Percentiles rank a stretch among this genome's conserved stretches.
Conservation (phyloP, 73 alveolate species). For the Tetrahymena malaccensis region DNA sequence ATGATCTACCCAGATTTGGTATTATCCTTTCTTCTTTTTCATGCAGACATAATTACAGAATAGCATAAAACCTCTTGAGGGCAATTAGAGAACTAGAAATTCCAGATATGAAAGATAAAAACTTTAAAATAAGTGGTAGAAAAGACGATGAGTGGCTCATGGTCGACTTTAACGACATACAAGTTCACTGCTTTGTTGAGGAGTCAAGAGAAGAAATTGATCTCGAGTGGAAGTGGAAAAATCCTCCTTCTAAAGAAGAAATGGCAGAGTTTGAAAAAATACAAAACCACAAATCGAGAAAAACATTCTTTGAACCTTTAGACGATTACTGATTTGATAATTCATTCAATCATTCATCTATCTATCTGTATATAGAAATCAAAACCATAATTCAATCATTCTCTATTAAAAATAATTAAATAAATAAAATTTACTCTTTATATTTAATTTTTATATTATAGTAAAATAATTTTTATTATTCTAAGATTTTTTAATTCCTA, state of each 20-base stretch:
- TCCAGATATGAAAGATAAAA: neutral
- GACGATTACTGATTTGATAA: neutral
- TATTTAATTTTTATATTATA: too few species aligned
- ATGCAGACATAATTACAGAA: neutral
- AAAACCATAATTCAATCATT: neutral
- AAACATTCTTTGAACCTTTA: conserved; percentile 31
- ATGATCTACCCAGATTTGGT: neutral
- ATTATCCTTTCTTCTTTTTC: neutral
- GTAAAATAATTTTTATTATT: neutral
- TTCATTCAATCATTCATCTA: too few species aligned
- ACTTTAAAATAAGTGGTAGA: conserved; percentile 10
- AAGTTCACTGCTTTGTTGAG: conserved; percentile 24
- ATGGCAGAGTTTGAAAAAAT: conserved; percentile 24
- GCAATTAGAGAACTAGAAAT: neutral
- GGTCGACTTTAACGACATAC: conserved; percentile 9
- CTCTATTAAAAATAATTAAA: neutral
- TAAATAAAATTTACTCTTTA: neutral
- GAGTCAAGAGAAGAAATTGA: conserved; percentile 37
- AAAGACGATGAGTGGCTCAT: conserved; percentile 41
- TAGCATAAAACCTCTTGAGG: neutral
- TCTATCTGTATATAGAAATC: neutral
- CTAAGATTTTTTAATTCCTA: too few species aligned
- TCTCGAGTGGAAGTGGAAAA: conserved; percentile 28
- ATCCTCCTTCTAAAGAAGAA: conserved; percentile 11
- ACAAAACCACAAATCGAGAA: neutral